phyloP scores from a whole-genome alignment of 805 yeast species.

The Candida taoyuanica region DNA sequence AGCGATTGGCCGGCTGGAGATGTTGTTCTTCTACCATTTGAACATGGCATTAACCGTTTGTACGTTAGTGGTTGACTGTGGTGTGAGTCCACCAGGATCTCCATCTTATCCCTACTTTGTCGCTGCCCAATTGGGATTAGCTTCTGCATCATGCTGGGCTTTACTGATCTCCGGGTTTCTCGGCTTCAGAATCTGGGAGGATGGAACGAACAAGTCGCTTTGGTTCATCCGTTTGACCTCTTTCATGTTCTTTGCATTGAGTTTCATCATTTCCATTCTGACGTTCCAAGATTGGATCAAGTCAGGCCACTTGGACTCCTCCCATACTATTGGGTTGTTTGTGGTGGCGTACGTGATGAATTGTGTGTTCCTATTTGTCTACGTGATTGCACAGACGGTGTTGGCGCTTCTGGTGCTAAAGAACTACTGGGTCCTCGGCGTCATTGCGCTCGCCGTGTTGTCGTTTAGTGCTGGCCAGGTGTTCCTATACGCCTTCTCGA shows the following conservation, averaged over 20 bases:
- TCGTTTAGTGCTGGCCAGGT: slow-evolving; percentile 83
- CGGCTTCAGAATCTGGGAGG: slow-evolving; percentile 92
- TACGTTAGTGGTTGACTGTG: slow-evolving; percentile 81
- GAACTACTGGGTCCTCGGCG: slow-evolving; percentile 87
- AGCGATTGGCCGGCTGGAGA: slow-evolving; percentile 89
- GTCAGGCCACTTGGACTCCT: slow-evolving; percentile 37
- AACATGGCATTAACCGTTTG: slow-evolving; percentile 54
- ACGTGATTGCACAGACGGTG: slow-evolving; percentile 61
- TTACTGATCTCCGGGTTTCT: slow-evolving; percentile 70
- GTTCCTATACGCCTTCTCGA: slow-evolving; percentile 64
- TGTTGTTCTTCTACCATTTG: slow-evolving; percentile 66
- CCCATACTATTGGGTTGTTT: slow-evolving; percentile 64
- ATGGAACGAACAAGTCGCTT: slow-evolving; percentile 71
- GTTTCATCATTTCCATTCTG: slow-evolving; percentile 62
- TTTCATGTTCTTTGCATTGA: slow-evolving; percentile 52
- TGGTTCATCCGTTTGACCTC: slow-evolving; percentile 48
- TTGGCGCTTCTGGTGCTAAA: slow-evolving; percentile 64
- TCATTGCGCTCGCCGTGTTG: slow-evolving; percentile 62
- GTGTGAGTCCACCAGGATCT: slow-evolving; percentile 87
- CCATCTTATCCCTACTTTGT: slow-evolving; percentile 75
- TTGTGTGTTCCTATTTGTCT: slow-evolving; percentile 57
- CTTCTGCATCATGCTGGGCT: slow-evolving; percentile 67
- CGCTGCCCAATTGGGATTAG: slow-evolving; percentile 70
- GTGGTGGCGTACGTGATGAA: slow-evolving; percentile 67
- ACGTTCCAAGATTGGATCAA: slow-evolving; percentile 69